Conservation (phyloP, 345 rosid genomes). For the Brassica rapa region DNA sequence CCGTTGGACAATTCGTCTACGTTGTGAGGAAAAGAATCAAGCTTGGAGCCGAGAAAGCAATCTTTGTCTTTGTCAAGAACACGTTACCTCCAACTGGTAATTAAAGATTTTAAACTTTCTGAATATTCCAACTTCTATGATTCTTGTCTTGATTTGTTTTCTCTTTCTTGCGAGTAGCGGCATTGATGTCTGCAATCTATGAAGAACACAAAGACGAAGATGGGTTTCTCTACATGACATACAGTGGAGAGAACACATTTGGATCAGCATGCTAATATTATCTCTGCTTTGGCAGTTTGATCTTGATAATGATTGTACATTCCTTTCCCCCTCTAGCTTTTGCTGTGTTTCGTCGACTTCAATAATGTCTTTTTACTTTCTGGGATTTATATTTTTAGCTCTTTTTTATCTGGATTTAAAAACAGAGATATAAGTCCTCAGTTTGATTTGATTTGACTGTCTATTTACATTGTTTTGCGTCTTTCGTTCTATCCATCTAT, state of each 20-base stretch:
- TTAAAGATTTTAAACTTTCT: background rate
- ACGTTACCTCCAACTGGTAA: constrained; percentile 80
- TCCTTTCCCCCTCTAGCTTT: background rate
- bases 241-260: constrained; percentile 87
- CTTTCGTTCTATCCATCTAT: background rate
- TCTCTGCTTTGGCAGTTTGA: constrained; percentile 8
- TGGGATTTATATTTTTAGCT: constrained; percentile 11
- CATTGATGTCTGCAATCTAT: constrained; percentile 73
- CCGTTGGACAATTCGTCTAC: constrained; percentile 83
- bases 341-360: constrained; percentile 16
- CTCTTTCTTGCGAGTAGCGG: constrained; percentile 45
- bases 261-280: constrained; percentile 40
- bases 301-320: constrained; percentile 36
- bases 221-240: constrained; percentile 79
- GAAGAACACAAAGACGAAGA: constrained; percentile 84
- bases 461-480: too few species aligned
- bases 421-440: background rate
- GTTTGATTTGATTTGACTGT: constrained; percentile 13
- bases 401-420: constrained; percentile 6
- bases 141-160: background rate
- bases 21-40: constrained; percentile 84
- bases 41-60: constrained; percentile 77
- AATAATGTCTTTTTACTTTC: constrained; percentile 18
- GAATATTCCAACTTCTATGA: background rate
- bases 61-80: constrained; percentile 79